Base-by-base conservation (phyloP, 2,329 filamentous ascomycete genomes). In the Fusarium hostae region DNA sequence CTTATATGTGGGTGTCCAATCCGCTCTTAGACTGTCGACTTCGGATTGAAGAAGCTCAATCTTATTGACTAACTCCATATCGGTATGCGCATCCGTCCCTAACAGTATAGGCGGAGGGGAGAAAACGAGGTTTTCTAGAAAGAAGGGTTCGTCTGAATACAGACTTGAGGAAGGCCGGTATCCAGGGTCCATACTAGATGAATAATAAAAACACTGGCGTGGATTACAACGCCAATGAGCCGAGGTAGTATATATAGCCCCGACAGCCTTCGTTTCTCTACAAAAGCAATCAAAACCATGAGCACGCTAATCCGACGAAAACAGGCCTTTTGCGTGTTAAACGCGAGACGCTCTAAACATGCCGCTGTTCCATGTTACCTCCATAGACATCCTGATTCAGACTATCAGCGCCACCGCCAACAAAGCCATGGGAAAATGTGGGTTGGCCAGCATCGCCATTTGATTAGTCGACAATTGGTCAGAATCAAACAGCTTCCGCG, bases 101-200 rank as follows among this genome's bases (percentile, higher is more conserved):
- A 11, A 18, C 26, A 35, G 30, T 50, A 7, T 15, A 37, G 47
- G 20, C 9, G 32, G 16, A 50, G 30, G 32, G 32, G 47, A 6
- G 9, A 11, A 35, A 50, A 35, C 12, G 20, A 50, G 47, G 47
- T 6, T 51, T 51, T 51, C 48, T 18, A 51, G 34, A 39, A 39
- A 51, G 48, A 51, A 51, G 22, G 48, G 48, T 51, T 51, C 48
- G 34, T 51, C 48, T 39, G 48, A 51, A 51, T 51, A 51, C 22
- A 51, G 48, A 51, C 48, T 51, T 28, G 48, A 51, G 16, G 48
- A 51, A 39, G 48, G 34, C 15, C 48, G 34, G 34, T 37, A 39
- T 28, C 34, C 48, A n/a, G 32, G 48, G 34, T 51, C 34, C 48
- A 51, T 51, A 39, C 34, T 51, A 28, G 34, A 35, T 50, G 47